phyloP scores from a whole-genome alignment of 257 asterid species.

The Solanum virginianum region DNA sequence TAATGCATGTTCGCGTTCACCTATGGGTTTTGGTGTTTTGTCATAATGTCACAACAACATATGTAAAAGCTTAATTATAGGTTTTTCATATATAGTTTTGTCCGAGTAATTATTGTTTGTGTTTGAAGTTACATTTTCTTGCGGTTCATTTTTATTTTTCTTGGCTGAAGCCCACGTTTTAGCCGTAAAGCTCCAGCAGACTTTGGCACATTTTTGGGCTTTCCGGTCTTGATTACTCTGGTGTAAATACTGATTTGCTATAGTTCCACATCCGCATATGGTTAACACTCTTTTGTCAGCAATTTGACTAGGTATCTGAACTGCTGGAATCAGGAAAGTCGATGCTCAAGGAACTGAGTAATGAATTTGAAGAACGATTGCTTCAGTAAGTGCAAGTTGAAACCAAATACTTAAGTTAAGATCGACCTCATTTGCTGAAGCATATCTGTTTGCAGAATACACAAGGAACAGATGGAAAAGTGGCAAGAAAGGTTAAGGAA shows the following conservation, averaged over 20 bases:
- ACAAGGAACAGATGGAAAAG: constrained; percentile 76
- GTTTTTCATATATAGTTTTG: not conserved
- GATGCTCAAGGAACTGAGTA: constrained; percentile 34
- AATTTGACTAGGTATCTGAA: constrained; percentile 52
- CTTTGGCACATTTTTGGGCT: not conserved
- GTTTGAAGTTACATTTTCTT: too few species aligned
- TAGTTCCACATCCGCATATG: not conserved
- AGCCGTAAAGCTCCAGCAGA: not conserved
- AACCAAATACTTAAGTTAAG: too few species aligned
- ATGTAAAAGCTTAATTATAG: too few species aligned
- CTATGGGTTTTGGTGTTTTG: not conserved
- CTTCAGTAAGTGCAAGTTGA: too few species aligned
- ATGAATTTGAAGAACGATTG: too few species aligned
- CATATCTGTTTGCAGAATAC: constrained; percentile 34
- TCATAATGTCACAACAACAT: not conserved
- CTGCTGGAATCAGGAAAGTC: constrained; percentile 79
- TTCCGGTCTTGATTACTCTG: not conserved
- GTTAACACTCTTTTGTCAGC: not conserved
- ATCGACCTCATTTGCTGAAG: not conserved
- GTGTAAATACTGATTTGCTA: not conserved
- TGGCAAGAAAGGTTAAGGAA: constrained; percentile 88
- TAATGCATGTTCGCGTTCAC: not conserved
- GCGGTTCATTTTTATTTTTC: too few species aligned
- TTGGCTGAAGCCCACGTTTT: not conserved
- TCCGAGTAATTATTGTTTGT: too few species aligned